Base-by-base conservation (phyloP, 1,284 basidiomycete species). In the Pyrrhoderma lamaoense region DNA sequence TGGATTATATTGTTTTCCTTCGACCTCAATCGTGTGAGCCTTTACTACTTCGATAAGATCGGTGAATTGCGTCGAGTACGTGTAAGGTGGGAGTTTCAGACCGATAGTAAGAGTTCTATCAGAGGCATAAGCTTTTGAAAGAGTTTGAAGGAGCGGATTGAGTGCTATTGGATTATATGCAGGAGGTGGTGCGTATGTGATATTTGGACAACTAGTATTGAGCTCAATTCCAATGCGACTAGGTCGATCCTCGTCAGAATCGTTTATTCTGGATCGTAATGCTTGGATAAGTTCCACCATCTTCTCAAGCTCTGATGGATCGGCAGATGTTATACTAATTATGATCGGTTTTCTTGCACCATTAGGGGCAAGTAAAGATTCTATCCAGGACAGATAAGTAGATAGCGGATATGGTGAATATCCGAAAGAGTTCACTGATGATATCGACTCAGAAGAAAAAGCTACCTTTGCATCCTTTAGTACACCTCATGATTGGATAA, bases 151-250 rank as follows among this genome's bases (percentile, higher is more conserved):
- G 39, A 87, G 65, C 2, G 78, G 64, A 2, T 61, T 56, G 54
- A 72, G 70, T 39, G 66, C 61, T 0, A 66, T 23, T 50, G 79
- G 74, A 21, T 72, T 66, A 62, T 89, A 89, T 8, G 82, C 75
- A 2, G 80, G 78, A 0, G 88, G 88, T 0, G 85, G 75, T 1
- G 73, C 64, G 36, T 70, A 67, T 40, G 69, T 67, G 56, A 91
- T 85, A 62, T 91, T 91, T 5, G 88, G 88, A 58, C 89, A 91
- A 34, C 80, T 84, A 0, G 84, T 80, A 63, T 91, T 91, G 60
- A 89, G 70, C 64, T 91, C 89, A 58, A 89, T 68, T 8, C 74
- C 86, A 52, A 87, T 69, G 36, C 68, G 67, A 18, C 73, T 64
- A 8, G 60, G 60, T 16, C n/a, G 16, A 40, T 40, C n/a, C 44